Conservation (phyloP, 208 protist species). For the Naegleria lovaniensis region DNA sequence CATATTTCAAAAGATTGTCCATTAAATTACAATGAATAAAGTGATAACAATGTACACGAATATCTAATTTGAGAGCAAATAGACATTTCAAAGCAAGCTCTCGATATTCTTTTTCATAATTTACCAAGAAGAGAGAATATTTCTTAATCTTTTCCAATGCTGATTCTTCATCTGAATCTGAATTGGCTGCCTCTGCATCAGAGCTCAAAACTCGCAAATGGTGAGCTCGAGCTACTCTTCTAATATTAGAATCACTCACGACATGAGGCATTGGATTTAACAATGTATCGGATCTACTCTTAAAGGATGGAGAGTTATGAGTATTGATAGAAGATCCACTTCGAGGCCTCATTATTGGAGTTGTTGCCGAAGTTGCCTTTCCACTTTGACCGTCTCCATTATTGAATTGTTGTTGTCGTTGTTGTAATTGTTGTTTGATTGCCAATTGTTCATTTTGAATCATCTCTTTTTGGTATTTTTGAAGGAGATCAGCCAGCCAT, state of each 20-base stretch:
- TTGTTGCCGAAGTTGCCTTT: not conserved
- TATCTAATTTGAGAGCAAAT: constrained; percentile 6
- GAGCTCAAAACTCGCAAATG: not conserved
- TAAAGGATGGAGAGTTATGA: not conserved
- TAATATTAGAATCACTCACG: not conserved
- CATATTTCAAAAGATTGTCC: not conserved
- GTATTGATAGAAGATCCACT: not conserved
- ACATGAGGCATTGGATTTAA: not conserved
- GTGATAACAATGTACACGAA: not conserved
- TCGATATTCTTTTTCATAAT: not conserved
- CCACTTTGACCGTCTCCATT: not conserved
- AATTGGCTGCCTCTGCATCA: not conserved
- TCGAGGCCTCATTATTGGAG: not conserved
- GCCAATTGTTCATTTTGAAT: not conserved
- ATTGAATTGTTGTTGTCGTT: not conserved
- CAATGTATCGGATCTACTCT: not conserved
- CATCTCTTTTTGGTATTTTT: not conserved
- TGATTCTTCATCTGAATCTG: not conserved
- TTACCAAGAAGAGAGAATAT: not conserved
- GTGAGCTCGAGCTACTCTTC: not conserved
- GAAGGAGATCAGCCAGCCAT: not conserved
- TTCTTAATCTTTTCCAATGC: not conserved
- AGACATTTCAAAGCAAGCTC: not conserved
- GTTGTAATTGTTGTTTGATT: not conserved
- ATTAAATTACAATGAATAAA: constrained; percentile 13